phyloP scores from a whole-genome alignment of 345 rosid species.

The Melaleuca quinquenervia region DNA sequence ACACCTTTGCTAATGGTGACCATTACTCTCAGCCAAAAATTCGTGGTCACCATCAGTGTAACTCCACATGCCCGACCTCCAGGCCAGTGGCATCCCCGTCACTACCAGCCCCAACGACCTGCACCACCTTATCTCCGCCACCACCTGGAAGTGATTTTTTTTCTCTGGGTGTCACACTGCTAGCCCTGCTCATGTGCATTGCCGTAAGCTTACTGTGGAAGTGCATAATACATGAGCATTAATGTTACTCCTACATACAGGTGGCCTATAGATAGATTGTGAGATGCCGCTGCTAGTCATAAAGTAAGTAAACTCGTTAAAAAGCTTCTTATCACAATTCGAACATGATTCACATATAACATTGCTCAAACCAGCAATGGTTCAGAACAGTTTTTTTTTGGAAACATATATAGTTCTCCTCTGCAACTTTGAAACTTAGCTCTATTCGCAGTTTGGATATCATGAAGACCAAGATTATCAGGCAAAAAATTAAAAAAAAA shows the following conservation, averaged over 20 bases:
- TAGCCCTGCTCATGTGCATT: neutral
- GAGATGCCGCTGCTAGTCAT: neutral
- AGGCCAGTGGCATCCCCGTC: neutral
- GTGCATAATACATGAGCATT: neutral
- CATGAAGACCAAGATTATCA: neutral
- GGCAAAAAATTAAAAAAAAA: neutral
- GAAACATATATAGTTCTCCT: neutral
- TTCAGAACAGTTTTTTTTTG: neutral
- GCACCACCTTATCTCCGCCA: neutral
- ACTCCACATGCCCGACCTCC: neutral
- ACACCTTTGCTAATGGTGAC: neutral
- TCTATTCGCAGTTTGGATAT: neutral
- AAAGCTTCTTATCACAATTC: neutral
- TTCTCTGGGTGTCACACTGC: neutral
- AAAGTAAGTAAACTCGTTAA: neutral
- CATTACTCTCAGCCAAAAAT: constrained; percentile 30
- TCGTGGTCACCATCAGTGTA: constrained; percentile 3
- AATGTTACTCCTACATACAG: neutral
- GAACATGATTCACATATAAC: neutral
- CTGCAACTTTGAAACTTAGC: neutral
- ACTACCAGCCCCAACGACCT: neutral
- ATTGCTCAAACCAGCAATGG: neutral
- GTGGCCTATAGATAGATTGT: neutral
- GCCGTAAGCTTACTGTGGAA: neutral
- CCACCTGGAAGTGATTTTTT: neutral